Evolutionary conservation across 176 grass and related monocot species (phyloP), one percentile per base, ranked within the genome.

Genomic region (Otatea glauca): DNA sequence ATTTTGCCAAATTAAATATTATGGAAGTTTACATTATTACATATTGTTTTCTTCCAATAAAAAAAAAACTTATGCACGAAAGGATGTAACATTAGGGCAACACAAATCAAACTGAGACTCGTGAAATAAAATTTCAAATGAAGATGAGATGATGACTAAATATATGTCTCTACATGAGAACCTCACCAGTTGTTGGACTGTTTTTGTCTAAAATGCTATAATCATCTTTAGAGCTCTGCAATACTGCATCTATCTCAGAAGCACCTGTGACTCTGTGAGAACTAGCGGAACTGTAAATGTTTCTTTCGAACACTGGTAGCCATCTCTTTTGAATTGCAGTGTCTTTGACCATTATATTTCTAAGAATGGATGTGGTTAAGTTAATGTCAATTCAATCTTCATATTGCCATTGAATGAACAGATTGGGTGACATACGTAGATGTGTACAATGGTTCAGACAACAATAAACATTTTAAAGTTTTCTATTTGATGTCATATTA

Each of bases 311-410:
- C 43, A 23, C 38, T 62, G 34, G 14, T 62, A 70, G 53, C 24
- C 51, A 56, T 48, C 27, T 88, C 9, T 37, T 81, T 84, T 74
- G 59, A 68, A 51, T 67, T 71, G 65, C 32, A 51, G 25, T 75
- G 5, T 51, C 21, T 65, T 83, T 64, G n/a, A 64, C 34, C 54
- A n/a, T 83, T 60, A 15, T 77, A 38, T 47, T 71, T 51, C 27
- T 24, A 82, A 53, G 42, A 43, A 61, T 77, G 56, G 15, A 1
- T 51, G 16, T 74, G 5, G 3, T 50, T 74, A 20, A 32, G 24
- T 7, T 68, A 44, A 20, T 38, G 4, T 67, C 5, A 61, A n/a
- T 70, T 20, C 37, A 76, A 13, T 63, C 34, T 48, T 81, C 18
- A 53, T 76, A 70, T 63, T 55, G 27, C 20, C 37, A 77, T 5